These are phyloP conservation scores for Sporothrix luriei DNA, from an alignment of 2,329 filamentous ascomycete species.

Conservation along the genomic window DNA sequence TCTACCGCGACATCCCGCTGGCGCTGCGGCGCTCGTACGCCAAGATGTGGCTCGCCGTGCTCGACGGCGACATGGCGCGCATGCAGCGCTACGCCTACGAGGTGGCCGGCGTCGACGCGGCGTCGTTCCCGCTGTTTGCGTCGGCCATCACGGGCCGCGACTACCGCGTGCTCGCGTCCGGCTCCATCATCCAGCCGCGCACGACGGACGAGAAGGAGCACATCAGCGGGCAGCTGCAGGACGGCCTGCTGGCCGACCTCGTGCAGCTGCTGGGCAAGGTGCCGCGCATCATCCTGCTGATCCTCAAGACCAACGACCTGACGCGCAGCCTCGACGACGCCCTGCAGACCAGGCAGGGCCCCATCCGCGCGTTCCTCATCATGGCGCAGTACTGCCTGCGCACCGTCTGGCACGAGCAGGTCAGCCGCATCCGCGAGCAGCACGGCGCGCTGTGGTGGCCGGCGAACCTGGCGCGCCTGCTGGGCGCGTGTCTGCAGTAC, in stretches of 20 bases:
- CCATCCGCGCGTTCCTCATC: constrained; percentile 67
- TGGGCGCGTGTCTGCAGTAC: constrained; percentile 61
- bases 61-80: constrained; percentile 78
- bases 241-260: constrained; percentile 84
- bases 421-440: constrained; percentile 57
- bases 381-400: constrained; percentile 68
- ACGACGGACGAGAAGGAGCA: constrained; percentile 77
- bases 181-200: constrained; percentile 56
- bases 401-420: constrained; percentile 66
- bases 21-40: constrained; percentile 82
- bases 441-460: constrained; percentile 62
- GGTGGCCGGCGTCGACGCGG: constrained; percentile 83
- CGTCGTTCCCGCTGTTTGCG: constrained; percentile 92
- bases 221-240: constrained; percentile 81
- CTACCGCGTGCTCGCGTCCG: constrained; percentile 71
- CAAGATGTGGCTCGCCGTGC: constrained; percentile 95
- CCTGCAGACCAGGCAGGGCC: constrained; percentile 71
- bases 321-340: constrained; percentile 93
- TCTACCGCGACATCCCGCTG: constrained; percentile 89
- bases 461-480: constrained; percentile 55
- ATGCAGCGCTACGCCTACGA: constrained; percentile 91
- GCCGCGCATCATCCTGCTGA: constrained; percentile 87
- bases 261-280: constrained; percentile 87
- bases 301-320: constrained; percentile 96
- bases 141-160: constrained; percentile 95